Base-by-base conservation (phyloP, 2,329 filamentous ascomycete species). In the Alternaria infectoria region DNA sequence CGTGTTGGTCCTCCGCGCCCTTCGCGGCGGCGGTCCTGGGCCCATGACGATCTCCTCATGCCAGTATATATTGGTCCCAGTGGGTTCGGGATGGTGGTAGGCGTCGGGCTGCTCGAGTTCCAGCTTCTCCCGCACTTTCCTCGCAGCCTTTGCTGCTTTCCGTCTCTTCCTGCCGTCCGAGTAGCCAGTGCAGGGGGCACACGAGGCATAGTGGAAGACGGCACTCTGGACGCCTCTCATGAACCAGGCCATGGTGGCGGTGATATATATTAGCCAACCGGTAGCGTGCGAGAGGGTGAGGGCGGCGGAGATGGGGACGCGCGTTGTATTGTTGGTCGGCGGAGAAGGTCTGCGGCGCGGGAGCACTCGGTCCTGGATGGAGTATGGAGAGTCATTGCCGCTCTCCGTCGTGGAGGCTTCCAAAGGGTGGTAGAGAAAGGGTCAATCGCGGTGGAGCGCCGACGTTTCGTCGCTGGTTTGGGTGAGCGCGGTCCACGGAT, bases 51-150 rank as follows among this genome's bases (percentile, higher is more conserved):
- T 96, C 80, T 97, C 94, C 75, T 96, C 91, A 30, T 87, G 84
- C 94, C 94, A 97, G 81, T 92, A 93, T 12, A 91, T 90, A 74
- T 97, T 97, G 26, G 93, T 97, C 74, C 90, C 90, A 72, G 93
- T 96, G 1, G 93, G 92, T 47, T 89, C 88, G 2, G 91, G 93
- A 73, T 97, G 93, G 54, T 89, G 86, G 79, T 97, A 96, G 11
- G 89, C 80, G 44, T 87, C 88, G 0, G 92, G 92, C 76, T 93
- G 88, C 68, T 93, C 88, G 58, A 86, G 86, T 70, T 91, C 87
- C 61, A 89, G 80, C 62, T 84, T 87, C 49, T 86, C 85, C 77
- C 91, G 90, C 69, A 91, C 87, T 69, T 87, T 84, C 60, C 89
- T 86, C 65, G 91, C 89, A 72, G 86, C 86, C 75, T 88, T 89